Evolutionary conservation across 2,329 filamentous ascomycete genomes (phyloP).

Genomic region (Cadophora sp.): DNA sequence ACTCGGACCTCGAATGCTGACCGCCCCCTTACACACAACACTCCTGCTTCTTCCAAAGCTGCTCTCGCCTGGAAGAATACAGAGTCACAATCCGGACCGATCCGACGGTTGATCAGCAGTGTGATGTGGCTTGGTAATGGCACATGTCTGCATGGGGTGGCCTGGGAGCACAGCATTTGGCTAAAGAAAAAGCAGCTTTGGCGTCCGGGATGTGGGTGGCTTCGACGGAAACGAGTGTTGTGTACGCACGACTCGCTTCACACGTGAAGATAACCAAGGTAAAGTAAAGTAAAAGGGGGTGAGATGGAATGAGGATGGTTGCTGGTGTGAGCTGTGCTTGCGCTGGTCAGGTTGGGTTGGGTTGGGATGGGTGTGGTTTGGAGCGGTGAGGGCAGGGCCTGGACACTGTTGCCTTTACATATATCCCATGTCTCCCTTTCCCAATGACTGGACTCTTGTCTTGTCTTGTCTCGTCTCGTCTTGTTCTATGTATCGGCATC

Average conservation of each 20-base stretch:
- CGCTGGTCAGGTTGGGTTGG: neutral
- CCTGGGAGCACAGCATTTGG: constrained; percentile 18
- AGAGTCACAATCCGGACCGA: constrained; percentile 25
- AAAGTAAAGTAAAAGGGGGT: constrained; percentile 4
- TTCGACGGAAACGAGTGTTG: constrained; percentile 8
- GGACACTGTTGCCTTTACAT: neutral
- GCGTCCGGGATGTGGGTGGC: constrained; percentile 7
- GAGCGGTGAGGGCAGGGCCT: neutral
- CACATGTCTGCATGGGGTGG: constrained; percentile 22
- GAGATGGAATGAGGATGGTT: constrained; percentile 7
- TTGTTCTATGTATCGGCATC: neutral
- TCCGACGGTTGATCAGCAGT: constrained; percentile 24
- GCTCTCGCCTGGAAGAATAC: constrained; percentile 3
- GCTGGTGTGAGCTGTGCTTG: constrained; percentile 2
- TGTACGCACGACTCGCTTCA: constrained; percentile 8
- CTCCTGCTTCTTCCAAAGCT: neutral
- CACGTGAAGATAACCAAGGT: constrained; percentile 28
- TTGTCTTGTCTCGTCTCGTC: neutral
- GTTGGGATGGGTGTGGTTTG: neutral
- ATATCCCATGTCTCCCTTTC: constrained; percentile 1
- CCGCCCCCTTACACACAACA: neutral
- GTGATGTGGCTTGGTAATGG: constrained; percentile 24
- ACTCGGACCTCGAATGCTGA: neutral
- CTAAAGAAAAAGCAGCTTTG: constrained; percentile 19
- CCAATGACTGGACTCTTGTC: neutral